A percentile compares a stretch with the other conserved stretches of the same genome.
Evolutionary conservation across 345 rosid genomes (phyloP).

Genomic region (Ailanthus altissimus): DNA sequence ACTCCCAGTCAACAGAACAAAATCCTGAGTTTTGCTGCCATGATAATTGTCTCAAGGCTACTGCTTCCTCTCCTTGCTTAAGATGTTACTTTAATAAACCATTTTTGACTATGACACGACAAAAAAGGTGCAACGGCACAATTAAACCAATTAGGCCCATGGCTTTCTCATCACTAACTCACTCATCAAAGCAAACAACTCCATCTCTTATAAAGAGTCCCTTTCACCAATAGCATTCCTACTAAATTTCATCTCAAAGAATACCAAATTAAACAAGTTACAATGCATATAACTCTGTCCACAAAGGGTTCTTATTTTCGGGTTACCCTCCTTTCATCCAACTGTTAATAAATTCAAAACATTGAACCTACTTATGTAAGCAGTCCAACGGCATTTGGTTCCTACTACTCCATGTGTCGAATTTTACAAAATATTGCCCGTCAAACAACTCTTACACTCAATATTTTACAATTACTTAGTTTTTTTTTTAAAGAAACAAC

Average conservation of each 20-base stretch:
- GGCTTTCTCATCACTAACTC: neutral
- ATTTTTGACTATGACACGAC: neutral
- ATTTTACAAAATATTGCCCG: neutral
- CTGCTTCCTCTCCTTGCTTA: neutral
- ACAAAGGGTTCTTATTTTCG: neutral
- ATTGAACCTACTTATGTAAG: neutral
- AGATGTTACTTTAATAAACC: neutral
- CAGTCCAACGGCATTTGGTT: neutral
- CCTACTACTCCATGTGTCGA: neutral
- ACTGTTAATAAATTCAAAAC: neutral
- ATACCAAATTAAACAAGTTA: neutral
- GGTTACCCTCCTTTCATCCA: neutral
- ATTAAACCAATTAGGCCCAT: neutral
- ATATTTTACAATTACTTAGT: neutral
- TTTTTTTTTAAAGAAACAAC: too few relatives aligned
- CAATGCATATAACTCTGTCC: neutral
- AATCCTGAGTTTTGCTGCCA: neutral
- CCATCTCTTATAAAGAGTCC: neutral
- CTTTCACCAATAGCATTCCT: neutral
- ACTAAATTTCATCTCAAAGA: neutral
- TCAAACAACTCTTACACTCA: neutral
- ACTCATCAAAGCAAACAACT: neutral
- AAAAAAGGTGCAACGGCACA: neutral
- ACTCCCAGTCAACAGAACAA: neutral
- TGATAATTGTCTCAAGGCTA: neutral